Base-by-base conservation (phyloP, 108 stramenopile genomes). In the Chaetoceros tenuissimus region DNA sequence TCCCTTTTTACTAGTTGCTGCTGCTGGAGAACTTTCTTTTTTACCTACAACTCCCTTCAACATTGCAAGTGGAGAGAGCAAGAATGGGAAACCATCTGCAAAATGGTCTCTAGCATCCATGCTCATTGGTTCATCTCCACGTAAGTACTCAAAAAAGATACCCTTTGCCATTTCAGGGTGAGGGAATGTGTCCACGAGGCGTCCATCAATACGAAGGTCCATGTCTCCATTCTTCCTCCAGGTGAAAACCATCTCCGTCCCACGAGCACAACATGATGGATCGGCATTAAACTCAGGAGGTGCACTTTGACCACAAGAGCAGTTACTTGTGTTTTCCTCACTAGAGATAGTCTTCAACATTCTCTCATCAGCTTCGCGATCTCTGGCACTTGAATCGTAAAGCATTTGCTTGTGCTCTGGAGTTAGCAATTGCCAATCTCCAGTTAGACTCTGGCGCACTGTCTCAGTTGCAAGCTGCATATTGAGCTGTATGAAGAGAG, bases 381-480 rank as follows among this genome's bases (percentile, higher is more conserved):
- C 78, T 59, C 75, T 70, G 55, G 87, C 78, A 60, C 85, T 87
- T n/a, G 81, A 81, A 24, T 79, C 64, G 54, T 81, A 81, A 20
- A 93, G 65, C 31, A 73, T 28, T 46, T 68, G 47, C 58, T 93
- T 93, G 60, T 81, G 77, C 67, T 89, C 87, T 8, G 73, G 72
- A 26, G 87, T 89, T 28, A 93, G 64, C 60, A 89, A 58, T 24
- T 76, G 75, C 92, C 92, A 93, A 61, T 89, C 87, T n/a, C 85
- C 79, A 20, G 85, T 71, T 3, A 93, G 68, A 63, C 86, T 85
- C 28, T 64, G 66, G 18, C 85, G 71, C 86, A 93, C 87, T 13
- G 92, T 84, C 24, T 89, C 92, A 7, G 77, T 73, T 17, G 79
- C 69, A 16, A 93, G 70, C 46, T 93, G 87, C 92, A 93, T 93